These are phyloP conservation scores for Ophiorrhiza pumila DNA, from an alignment of 257 asterid genomes.

Conservation along the genomic window DNA sequence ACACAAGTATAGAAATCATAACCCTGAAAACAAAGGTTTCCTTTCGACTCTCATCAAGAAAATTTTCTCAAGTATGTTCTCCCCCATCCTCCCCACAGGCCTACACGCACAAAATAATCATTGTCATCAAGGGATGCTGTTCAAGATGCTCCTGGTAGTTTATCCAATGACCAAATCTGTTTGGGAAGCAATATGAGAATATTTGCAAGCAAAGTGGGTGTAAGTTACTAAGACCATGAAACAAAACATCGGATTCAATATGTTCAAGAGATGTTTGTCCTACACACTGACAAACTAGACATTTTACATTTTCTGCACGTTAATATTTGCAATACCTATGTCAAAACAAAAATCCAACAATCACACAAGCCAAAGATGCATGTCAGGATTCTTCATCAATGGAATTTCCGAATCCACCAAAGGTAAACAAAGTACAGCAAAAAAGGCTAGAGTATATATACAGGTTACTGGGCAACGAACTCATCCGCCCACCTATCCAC, in stretches of 20 bases:
- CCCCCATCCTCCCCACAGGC: too few species aligned
- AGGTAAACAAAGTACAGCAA: slow-evolving; percentile 14
- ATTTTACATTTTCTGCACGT: neutral
- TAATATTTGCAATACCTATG: neutral
- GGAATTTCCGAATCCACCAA: slow-evolving; percentile 57
- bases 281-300: neutral
- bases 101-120: too few species aligned
- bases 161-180: too few species aligned
- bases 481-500: neutral
- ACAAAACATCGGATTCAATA: neutral
- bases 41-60: too few species aligned
- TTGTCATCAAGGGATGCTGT: too few species aligned
- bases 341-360: neutral
- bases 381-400: slow-evolving; percentile 66
- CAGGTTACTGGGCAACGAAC: slow-evolving; percentile 5
- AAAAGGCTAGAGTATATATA: slow-evolving; percentile 6
- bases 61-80: too few species aligned
- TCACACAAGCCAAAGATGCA: neutral
- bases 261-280: neutral
- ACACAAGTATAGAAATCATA: too few species aligned
- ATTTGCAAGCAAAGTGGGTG: too few species aligned
- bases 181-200: too few species aligned
- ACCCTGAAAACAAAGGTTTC: too few species aligned
- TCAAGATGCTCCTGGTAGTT: too few species aligned
- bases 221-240: neutral